Conservation (phyloP, 306 rosid species). For the Herpetospermum pedunculosum region DNA sequence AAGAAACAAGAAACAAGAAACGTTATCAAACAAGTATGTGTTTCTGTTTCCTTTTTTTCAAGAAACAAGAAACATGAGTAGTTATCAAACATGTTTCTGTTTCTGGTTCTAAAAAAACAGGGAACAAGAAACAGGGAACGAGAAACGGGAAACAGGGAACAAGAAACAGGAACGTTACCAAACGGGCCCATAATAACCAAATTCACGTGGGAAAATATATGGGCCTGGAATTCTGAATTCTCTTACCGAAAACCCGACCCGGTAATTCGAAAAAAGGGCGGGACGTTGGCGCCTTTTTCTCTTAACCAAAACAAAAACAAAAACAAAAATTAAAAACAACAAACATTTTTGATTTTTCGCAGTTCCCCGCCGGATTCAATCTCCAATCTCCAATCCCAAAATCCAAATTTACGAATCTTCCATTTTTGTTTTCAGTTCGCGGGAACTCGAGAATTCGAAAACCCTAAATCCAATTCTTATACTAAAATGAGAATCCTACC, state of each 20-base stretch:
- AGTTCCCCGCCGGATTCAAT: constrained; percentile 4
- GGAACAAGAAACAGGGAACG: no score
- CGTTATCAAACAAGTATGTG: no score
- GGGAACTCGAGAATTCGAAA: not conserved
- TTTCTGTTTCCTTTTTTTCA: no score
- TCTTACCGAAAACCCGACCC: constrained; percentile 7
- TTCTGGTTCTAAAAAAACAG: no score
- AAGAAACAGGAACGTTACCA: no score
- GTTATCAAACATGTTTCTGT: no score
- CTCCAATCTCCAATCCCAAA: not conserved
- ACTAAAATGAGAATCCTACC: not conserved
- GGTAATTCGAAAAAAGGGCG: not conserved
- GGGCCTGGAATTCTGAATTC: no score
- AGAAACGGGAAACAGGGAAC: no score
- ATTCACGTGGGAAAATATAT: no score
- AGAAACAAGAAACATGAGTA: no score
- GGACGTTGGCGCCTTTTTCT: not conserved
- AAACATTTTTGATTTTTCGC: not conserved
- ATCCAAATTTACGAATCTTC: not conserved
- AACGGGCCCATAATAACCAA: no score
- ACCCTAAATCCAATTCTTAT: not conserved
- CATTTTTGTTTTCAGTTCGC: not conserved
- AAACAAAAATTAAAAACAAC: not conserved
- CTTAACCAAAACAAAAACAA: not conserved
- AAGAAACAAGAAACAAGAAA: no score